A percentile compares a stretch with the other conserved stretches of the same genome.
Evolutionary conservation across 139 green algal species (phyloP).

Genomic region (Chlorella ohadii): DNA sequence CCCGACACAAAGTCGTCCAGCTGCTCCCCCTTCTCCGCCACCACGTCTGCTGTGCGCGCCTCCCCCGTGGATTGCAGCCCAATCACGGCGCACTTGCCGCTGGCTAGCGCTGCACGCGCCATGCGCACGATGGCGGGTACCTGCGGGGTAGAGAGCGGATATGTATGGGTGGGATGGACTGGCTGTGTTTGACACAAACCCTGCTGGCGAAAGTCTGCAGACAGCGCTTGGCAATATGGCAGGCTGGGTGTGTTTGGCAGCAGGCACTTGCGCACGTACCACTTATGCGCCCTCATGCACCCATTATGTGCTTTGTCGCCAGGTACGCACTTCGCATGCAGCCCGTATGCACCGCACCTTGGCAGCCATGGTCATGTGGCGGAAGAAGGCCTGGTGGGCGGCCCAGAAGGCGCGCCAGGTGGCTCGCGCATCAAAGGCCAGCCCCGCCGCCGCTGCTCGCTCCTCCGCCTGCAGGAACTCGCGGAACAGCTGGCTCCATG

Average conservation of each 20-base stretch:
- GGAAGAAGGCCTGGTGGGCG: conserved; percentile 83
- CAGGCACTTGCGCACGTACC: too few relatives aligned
- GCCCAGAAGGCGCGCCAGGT: conserved; percentile 76
- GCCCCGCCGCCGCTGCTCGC: conserved; percentile 4
- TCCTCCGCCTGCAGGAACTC: conserved; percentile 11
- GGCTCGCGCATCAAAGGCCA: conserved; percentile 31
- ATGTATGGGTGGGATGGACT: too few relatives aligned
- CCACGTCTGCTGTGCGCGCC: conserved; percentile 68
- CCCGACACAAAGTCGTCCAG: conserved; percentile 70
- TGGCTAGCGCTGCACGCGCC: conserved; percentile 56
- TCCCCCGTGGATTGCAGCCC: conserved; percentile 76
- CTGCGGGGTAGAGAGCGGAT: conserved; percentile 36
- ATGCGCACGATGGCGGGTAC: conserved; percentile 62
- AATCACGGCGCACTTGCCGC: conserved; percentile 76
- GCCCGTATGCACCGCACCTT: conserved; percentile 60
- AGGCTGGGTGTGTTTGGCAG: too few relatives aligned
- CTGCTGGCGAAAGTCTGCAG: too few relatives aligned
- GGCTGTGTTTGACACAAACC: too few relatives aligned
- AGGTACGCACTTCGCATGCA: too few relatives aligned
- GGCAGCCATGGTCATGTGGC: conserved; percentile 77
- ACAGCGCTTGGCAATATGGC: too few relatives aligned
- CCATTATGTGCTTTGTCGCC: too few relatives aligned
- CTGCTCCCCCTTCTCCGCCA: conserved; percentile 52
- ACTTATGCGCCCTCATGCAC: too few relatives aligned
- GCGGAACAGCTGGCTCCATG: conserved; percentile 53